phyloP scores from a whole-genome alignment of 2,329 filamentous ascomycete genomes.

The Pestalotiopsis fici region DNA sequence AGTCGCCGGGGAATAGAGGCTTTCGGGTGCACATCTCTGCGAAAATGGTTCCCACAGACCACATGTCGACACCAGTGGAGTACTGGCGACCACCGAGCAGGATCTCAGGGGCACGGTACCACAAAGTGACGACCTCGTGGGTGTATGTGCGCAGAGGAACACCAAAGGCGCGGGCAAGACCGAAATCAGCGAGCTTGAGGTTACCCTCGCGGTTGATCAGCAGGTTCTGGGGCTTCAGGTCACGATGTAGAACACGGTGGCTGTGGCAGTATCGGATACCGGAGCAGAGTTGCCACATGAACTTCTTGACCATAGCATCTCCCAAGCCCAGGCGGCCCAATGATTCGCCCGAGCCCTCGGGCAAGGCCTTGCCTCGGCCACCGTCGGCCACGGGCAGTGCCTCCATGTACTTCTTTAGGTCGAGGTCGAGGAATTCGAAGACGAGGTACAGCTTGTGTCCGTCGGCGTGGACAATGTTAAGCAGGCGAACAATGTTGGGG shows the following conservation, averaged over 20 bases:
- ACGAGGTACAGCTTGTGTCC: slow-evolving; percentile 94
- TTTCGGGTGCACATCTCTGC: slow-evolving; percentile 96
- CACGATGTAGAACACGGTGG: slow-evolving; percentile 83
- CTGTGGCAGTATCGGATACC: slow-evolving; percentile 88
- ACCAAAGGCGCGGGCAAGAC: slow-evolving; percentile 85
- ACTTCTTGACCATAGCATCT: slow-evolving; percentile 84
- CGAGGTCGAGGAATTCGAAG: slow-evolving; percentile 87
- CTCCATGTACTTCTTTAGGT: slow-evolving; percentile 97
- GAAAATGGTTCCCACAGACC: slow-evolving; percentile 93
- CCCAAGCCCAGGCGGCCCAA: slow-evolving; percentile 72
- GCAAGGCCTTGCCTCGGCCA: slow-evolving; percentile 81
- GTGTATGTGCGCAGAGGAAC: slow-evolving; percentile 90
- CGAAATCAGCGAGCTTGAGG: slow-evolving; percentile 88
- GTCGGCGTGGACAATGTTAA: slow-evolving; percentile 94
- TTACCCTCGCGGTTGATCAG: slow-evolving; percentile 86
- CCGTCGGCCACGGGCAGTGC: slow-evolving; percentile 81
- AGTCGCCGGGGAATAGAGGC: slow-evolving; percentile 89
- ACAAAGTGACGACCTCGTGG: slow-evolving; percentile 91
- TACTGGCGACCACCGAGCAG: slow-evolving; percentile 88
- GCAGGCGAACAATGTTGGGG: slow-evolving; percentile 81
- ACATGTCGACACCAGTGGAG: slow-evolving; percentile 94
- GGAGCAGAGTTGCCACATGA: slow-evolving; percentile 85
- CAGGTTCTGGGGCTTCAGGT: slow-evolving; percentile 89
- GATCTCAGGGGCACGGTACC: slow-evolving; percentile 91
- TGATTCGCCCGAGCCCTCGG: slow-evolving; percentile 69